Conservation (phyloP, 345 rosid genomes). For the Ricinus communis region DNA sequence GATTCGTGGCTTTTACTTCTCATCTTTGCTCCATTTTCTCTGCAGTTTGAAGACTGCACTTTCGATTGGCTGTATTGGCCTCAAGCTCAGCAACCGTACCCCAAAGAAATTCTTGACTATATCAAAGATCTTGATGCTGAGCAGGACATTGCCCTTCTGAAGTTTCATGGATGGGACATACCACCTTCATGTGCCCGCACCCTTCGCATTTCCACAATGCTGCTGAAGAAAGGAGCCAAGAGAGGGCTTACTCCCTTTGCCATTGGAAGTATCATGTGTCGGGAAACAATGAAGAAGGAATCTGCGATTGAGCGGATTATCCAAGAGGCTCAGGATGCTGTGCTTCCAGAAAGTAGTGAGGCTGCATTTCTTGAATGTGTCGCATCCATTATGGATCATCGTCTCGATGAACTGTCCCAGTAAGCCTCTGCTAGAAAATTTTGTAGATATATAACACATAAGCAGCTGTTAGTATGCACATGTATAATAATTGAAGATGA, state of each 20-base stretch:
- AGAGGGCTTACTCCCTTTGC: conserved; percentile 68
- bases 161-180: conserved; percentile 71
- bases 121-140: conserved; percentile 59
- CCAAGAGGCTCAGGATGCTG: conserved; percentile 52
- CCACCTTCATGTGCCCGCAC: conserved; percentile 47
- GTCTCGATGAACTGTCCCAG: conserved; percentile 36
- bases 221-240: conserved; percentile 70
- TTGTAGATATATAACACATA: conserved; percentile 7
- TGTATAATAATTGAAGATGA: conserved; percentile 7
- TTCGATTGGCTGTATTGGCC: conserved; percentile 97
- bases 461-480: background rate
- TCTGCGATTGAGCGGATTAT: conserved; percentile 69
- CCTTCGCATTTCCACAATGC: conserved; percentile 71
- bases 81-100: conserved; percentile 70
- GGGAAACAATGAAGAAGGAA: conserved; percentile 54
- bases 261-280: conserved; percentile 78
- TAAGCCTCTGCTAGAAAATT: conserved; percentile 6
- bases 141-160: conserved; percentile 64
- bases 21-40: conserved; percentile 1
- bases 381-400: conserved; percentile 53
- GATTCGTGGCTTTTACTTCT: background rate
- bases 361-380: conserved; percentile 51
- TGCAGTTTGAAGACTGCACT: conserved; percentile 90
- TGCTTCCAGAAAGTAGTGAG: conserved; percentile 54
- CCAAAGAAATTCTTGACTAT: conserved; percentile 53